phyloP scores from a whole-genome alignment of 768 basidiomycete genomes.

The Clitopilus passeckerianus region DNA sequence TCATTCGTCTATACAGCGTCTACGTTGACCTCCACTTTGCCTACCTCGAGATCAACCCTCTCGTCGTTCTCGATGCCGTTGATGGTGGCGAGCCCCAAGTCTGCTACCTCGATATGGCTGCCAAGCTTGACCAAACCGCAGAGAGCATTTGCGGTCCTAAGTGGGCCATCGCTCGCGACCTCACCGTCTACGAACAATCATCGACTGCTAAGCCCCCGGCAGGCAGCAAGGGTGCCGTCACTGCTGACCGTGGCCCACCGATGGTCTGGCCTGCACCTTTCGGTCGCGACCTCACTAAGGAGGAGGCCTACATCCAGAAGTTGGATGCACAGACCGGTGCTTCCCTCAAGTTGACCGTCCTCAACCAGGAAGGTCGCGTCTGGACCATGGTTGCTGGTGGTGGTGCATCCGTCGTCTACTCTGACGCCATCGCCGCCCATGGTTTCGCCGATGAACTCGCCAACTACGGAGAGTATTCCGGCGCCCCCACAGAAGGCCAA shows the following conservation, averaged over 20 bases:
- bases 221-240: conserved; percentile 47
- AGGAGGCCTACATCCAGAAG: conserved; percentile 99
- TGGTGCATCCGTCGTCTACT: conserved; percentile 67
- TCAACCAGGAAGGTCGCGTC: conserved; percentile 91
- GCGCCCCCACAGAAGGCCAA: conserved; percentile 96
- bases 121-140: conserved; percentile 98
- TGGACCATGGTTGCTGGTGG: conserved; percentile 99
- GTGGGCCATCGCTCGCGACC: conserved; percentile 96
- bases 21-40: conserved; percentile 99
- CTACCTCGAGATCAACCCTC: conserved; percentile 99
- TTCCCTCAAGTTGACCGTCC: conserved; percentile 94
- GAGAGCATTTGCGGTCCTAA: conserved; percentile 98
- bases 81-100: conserved; percentile 67
- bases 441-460: conserved; percentile 97
- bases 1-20: conserved; percentile 91
- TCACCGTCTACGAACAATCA: conserved; percentile 57
- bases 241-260: conserved; percentile 92
- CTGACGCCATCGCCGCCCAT: conserved; percentile 83
- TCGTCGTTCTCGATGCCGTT: conserved; percentile 86
- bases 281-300: conserved; percentile 96
- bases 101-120: conserved; percentile 98
- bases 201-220: conserved; percentile 35
- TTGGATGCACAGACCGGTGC: conserved; percentile 96
- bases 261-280: conserved; percentile 98
- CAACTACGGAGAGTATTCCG: conserved; percentile 99